Conservation (phyloP, 176 grass and related monocot genomes). For the Tillandsia fasciculata region DNA sequence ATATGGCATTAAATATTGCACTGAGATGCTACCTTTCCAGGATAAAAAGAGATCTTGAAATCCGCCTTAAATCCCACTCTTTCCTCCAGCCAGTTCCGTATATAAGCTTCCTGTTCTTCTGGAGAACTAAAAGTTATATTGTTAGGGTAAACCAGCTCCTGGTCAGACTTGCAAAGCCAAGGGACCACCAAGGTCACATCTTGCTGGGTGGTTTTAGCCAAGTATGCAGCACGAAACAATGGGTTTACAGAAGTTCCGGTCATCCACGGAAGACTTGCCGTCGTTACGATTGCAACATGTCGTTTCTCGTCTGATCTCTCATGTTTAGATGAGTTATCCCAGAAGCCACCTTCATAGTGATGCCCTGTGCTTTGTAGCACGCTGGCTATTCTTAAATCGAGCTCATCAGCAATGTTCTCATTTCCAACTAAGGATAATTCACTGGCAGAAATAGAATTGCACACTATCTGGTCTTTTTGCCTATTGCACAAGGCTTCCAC, state of each 20-base stretch:
- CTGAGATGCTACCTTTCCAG: conserved; percentile 62
- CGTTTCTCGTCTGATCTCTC: conserved; percentile 43
- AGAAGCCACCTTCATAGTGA: conserved; percentile 47
- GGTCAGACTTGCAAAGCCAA: conserved; percentile 75
- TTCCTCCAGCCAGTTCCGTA: conserved; percentile 81
- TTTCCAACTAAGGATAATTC: conserved; percentile 41
- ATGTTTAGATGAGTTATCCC: conserved; percentile 37
- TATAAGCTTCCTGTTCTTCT: conserved; percentile 77
- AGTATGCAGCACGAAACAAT: conserved; percentile 84
- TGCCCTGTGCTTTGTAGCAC: conserved; percentile 64
- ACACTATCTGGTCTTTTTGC: conserved; percentile 37
- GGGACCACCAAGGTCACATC: conserved; percentile 73
- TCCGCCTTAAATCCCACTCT: conserved; percentile 70
- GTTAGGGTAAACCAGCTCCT: conserved; percentile 80
- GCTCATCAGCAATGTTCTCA: conserved; percentile 41
- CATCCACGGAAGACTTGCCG: conserved; percentile 97
- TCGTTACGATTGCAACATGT: conserved; percentile 85
- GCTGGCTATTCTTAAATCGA: conserved; percentile 86
- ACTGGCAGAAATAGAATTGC: conserved; percentile 33
- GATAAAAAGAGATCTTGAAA: conserved; percentile 93
- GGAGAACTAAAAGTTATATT: conserved; percentile 61
- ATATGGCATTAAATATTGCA: not conserved
- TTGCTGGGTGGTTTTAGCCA: conserved; percentile 70
- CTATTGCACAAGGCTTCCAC: conserved; percentile 45
- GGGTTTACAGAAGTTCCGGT: conserved; percentile 96